Percentiles rank a stretch among this genome's conserved stretches.
Evolutionary conservation across 305 asterid genomes (phyloP).

Genomic region (Fraxinus baroniana): DNA sequence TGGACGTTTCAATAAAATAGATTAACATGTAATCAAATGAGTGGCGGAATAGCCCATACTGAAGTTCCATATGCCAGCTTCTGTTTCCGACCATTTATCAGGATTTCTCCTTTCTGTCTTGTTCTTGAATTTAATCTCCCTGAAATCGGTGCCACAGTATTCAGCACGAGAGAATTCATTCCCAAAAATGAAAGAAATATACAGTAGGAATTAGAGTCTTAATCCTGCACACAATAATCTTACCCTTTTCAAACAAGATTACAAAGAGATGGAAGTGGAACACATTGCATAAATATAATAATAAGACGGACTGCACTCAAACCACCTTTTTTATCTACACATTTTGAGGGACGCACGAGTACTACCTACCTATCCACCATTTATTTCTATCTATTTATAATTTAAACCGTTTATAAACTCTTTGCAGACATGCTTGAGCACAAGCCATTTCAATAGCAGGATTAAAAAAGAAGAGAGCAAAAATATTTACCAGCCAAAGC

Average conservation of each 20-base stretch:
- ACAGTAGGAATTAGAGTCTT: neutral
- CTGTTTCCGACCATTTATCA: constrained; percentile 43
- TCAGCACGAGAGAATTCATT: neutral
- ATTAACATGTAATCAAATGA: neutral
- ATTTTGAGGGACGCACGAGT: neutral
- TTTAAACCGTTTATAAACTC: neutral
- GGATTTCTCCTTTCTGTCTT: constrained; percentile 42
- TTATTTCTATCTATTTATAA: neutral
- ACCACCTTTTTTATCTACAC: neutral
- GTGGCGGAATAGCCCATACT: constrained; percentile 23
- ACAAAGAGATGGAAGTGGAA: neutral
- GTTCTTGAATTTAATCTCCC: constrained; percentile 49
- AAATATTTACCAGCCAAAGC: constrained; percentile 50
- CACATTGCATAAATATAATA: neutral
- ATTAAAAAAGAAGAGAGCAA: neutral
- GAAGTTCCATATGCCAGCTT: constrained; percentile 55
- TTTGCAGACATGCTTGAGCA: neutral
- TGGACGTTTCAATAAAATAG: neutral
- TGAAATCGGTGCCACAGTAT: constrained; percentile 15
- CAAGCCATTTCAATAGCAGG: neutral
- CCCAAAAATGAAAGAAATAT: neutral
- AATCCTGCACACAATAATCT: neutral
- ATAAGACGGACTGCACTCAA: neutral
- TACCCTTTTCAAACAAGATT: neutral
- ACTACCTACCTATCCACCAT: neutral